These are phyloP conservation scores for Sporothrix dimorphospora DNA, from an alignment of 2,329 filamentous ascomycete genomes.

Conservation along the genomic window DNA sequence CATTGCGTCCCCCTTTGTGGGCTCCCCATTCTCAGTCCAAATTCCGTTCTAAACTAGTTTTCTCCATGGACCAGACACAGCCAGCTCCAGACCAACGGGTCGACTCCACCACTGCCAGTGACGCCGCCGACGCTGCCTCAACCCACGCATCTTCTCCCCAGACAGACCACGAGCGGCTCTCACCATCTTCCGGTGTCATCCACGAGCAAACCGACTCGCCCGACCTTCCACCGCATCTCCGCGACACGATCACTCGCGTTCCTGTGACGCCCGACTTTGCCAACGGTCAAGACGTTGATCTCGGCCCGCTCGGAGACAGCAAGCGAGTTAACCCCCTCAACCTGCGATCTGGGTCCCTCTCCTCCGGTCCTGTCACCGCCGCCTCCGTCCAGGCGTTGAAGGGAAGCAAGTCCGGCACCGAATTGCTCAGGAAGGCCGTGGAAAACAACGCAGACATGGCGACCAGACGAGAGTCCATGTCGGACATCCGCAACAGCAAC, in stretches of 20 bases:
- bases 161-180: conserved; percentile 10
- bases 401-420: not conserved
- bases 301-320: not conserved
- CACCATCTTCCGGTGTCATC: conserved; percentile 13
- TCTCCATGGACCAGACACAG: conserved; percentile 21
- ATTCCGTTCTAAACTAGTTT: conserved; percentile 24
- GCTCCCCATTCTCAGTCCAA: not conserved
- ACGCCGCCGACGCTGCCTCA: not conserved
- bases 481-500: conserved; percentile 59
- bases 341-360: not conserved
- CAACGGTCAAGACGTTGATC: conserved; percentile 35
- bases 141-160: not conserved
- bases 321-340: not conserved
- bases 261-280: conserved; percentile 50
- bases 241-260: conserved; percentile 41
- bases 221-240: conserved; percentile 43
- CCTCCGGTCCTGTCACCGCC: not conserved
- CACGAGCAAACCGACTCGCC: conserved; percentile 21
- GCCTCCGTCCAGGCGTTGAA: not conserved
- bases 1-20: conserved; percentile 18
- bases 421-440: conserved; percentile 33
- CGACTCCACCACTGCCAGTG: not conserved
- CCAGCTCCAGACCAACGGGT: conserved; percentile 20
- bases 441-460: conserved; percentile 50
- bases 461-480: conserved; percentile 53